A percentile compares a stretch with the other conserved stretches of the same genome.
Evolutionary conservation across 2,329 filamentous ascomycete genomes (phyloP).

Genomic region (Cytospora paraplurivora): DNA sequence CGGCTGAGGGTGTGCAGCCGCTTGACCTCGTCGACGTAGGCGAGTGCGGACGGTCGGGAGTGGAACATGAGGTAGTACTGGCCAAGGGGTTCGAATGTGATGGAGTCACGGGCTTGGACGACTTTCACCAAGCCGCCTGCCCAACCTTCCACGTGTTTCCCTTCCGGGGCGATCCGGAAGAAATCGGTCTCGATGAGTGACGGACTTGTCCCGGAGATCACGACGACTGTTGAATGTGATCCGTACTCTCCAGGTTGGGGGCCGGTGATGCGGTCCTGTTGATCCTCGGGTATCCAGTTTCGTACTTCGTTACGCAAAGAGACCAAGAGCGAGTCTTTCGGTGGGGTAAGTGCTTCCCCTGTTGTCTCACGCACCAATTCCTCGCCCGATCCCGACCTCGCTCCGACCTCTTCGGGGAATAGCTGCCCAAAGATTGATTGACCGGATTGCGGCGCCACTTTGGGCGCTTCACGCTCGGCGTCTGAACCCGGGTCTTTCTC

Average conservation of each 20-base stretch:
- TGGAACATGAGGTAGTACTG: constrained; percentile 73
- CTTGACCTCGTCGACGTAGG: constrained; percentile 59
- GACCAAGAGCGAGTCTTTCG: constrained; percentile 17
- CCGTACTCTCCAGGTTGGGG: constrained; percentile 21
- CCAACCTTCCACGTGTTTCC: constrained; percentile 69
- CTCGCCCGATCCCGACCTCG: background rate
- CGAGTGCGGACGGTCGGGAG: constrained; percentile 56
- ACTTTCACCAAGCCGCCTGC: constrained; percentile 63
- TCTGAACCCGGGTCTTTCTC: background rate
- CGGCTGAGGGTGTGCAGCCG: constrained; percentile 47
- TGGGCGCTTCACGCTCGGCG: background rate
- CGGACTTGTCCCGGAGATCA: constrained; percentile 60
- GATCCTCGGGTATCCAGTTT: constrained; percentile 23
- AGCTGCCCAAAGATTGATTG: constrained; percentile 20
- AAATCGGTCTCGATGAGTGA: constrained; percentile 70
- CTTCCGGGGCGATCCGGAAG: constrained; percentile 63
- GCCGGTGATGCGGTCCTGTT: background rate
- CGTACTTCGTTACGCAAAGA: constrained; percentile 28
- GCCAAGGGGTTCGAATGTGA: constrained; percentile 63
- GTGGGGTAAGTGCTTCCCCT: background rate
- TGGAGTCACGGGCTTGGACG: constrained; percentile 64
- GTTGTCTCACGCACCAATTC: background rate
- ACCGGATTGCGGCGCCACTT: background rate
- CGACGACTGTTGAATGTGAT: constrained; percentile 43
- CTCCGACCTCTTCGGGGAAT: constrained; percentile 18